phyloP scores from a whole-genome alignment of 768 basidiomycete genomes.

The Mycena maculata region DNA sequence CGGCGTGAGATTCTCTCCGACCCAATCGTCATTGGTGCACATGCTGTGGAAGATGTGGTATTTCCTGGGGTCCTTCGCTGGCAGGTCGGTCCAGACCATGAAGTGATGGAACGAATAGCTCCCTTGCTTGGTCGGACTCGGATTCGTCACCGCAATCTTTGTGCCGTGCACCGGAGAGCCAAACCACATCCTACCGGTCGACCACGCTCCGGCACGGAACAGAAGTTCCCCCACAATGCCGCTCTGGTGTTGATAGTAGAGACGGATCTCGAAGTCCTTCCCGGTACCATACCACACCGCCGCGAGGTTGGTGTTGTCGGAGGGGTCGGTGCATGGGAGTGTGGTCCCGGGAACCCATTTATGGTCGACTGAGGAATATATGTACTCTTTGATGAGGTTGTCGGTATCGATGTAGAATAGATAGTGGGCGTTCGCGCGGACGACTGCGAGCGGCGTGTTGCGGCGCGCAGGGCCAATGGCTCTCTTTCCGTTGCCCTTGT shows the following conservation, averaged over 20 bases:
- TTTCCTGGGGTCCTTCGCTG: too few species aligned
- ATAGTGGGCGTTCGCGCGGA: background rate
- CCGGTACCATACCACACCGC: background rate
- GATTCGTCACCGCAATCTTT: background rate
- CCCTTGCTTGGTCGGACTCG: background rate
- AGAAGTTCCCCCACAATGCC: background rate
- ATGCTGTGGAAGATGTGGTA: background rate
- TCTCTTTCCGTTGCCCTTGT: background rate
- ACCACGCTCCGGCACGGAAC: background rate
- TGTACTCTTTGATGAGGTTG: slow-evolving; percentile 7
- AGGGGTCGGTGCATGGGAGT: background rate
- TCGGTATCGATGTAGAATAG: slow-evolving; percentile 3
- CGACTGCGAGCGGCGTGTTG: slow-evolving; percentile 5
- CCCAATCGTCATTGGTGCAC: background rate
- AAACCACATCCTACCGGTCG: background rate
- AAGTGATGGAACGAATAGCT: too few species aligned
- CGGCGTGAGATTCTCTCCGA: background rate
- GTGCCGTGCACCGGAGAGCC: background rate
- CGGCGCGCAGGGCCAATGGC: background rate
- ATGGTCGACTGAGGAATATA: background rate
- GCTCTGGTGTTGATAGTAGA: background rate
- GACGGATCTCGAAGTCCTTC: background rate
- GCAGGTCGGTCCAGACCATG: too few species aligned
- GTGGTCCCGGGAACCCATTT: background rate
- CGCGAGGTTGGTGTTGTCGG: background rate